phyloP scores from a whole-genome alignment of 1,284 basidiomycete genomes.

The Leccinum fallax region DNA sequence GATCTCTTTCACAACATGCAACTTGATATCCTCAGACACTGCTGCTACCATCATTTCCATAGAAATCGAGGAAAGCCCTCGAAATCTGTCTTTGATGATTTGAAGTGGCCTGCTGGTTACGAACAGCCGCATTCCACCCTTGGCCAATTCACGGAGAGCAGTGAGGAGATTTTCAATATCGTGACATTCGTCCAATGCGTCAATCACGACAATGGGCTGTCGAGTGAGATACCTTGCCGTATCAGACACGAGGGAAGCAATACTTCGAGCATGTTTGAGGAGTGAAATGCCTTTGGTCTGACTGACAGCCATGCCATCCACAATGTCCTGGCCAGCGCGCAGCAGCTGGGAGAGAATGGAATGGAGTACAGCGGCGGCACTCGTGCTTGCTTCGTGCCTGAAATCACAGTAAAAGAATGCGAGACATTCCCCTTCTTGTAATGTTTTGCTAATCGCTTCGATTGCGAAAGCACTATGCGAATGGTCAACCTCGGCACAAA shows the following conservation, averaged over 20 bases:
- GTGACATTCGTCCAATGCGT: constrained; percentile 9
- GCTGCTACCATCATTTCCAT: background rate
- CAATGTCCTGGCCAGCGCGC: background rate
- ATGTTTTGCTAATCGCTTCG: background rate
- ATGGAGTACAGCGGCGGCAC: background rate
- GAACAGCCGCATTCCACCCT: background rate
- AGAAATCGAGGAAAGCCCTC: background rate
- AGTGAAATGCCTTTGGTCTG: too few relatives aligned
- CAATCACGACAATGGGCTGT: constrained; percentile 4
- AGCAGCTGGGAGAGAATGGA: constrained; percentile 14
- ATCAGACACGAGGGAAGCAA: background rate
- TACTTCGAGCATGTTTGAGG: background rate
- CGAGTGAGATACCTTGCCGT: background rate
- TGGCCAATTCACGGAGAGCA: background rate
- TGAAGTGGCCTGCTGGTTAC: constrained; percentile 3
- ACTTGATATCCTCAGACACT: background rate
- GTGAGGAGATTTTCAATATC: background rate
- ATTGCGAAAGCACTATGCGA: background rate
- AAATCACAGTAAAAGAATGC: constrained; percentile 16
- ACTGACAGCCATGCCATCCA: too few relatives aligned
- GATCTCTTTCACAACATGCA: background rate
- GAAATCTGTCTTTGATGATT: constrained; percentile 2
- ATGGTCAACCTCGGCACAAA: background rate
- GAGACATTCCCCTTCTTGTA: background rate
- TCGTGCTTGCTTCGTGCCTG: background rate